phyloP scores from a whole-genome alignment of 2,329 filamentous ascomycete genomes.

The Fusarium sp. region DNA sequence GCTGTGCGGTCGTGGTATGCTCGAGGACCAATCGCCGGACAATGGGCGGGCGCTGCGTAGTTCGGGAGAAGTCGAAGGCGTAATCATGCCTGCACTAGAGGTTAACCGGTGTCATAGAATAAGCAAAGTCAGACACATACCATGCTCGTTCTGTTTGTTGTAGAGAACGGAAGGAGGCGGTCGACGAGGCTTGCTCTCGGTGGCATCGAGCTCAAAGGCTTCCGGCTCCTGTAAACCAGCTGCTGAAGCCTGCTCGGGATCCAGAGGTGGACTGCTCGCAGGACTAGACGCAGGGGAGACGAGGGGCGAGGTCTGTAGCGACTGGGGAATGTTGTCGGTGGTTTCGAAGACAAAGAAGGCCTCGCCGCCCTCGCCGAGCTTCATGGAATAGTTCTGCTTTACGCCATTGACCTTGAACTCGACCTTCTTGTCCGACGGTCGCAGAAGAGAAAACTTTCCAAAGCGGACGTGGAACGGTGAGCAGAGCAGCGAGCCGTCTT shows the following conservation, averaged over 20 bases:
- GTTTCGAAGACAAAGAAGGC: constrained; percentile 99
- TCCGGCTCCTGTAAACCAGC: constrained; percentile 73
- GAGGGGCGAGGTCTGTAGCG: constrained; percentile 92
- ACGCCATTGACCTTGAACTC: constrained; percentile 94
- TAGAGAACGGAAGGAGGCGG: constrained; percentile 58
- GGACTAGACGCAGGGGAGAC: constrained; percentile 92
- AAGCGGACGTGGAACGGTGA: constrained; percentile 99
- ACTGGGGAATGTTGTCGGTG: constrained; percentile 88
- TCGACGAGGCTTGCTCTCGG: constrained; percentile 49
- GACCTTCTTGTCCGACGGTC: constrained; percentile 98
- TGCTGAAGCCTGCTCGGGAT: constrained; percentile 46
- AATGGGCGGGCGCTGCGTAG: constrained; percentile 56
- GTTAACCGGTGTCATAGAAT: constrained; percentile 1
- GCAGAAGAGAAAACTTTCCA: constrained; percentile 95
- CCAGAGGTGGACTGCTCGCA: constrained; percentile 80
- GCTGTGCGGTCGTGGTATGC: constrained; percentile 59
- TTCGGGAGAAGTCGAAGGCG: constrained; percentile 66
- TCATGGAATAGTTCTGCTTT: constrained; percentile 97
- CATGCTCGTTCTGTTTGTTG: constrained; percentile 42
- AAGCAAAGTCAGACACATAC: constrained; percentile 36
- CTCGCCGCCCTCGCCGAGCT: constrained; percentile 95
- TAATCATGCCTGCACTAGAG: constrained; percentile 54
- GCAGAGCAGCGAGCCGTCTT: constrained; percentile 88
- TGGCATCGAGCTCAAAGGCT: constrained; percentile 71
- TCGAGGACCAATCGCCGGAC: constrained; percentile 63